Conservation (phyloP, 352 stramenopile genomes). For the Thalassiosira oceanica region DNA sequence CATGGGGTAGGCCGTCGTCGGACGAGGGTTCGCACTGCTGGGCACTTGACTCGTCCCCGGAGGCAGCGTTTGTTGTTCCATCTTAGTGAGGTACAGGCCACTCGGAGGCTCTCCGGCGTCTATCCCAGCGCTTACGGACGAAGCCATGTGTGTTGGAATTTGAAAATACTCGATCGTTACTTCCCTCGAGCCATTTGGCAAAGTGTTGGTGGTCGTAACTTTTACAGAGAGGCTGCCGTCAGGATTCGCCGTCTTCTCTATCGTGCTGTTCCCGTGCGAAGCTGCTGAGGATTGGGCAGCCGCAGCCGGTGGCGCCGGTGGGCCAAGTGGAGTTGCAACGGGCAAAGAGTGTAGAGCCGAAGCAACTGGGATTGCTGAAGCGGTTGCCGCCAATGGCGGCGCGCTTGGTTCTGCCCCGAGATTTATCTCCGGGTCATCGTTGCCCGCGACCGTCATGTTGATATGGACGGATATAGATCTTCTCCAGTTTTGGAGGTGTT, state of each 20-base stretch:
- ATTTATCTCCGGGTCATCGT: slow-evolving; percentile 14
- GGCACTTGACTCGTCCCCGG: neutral
- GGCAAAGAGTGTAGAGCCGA: neutral
- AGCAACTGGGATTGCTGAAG: neutral
- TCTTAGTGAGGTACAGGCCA: slow-evolving; percentile 29
- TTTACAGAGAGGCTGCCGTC: slow-evolving; percentile 17
- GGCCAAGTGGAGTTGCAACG: neutral
- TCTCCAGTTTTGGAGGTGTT: too few relatives aligned
- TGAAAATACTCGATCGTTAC: slow-evolving; percentile 11
- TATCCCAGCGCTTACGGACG: slow-evolving; percentile 3
- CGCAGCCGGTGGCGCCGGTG: neutral
- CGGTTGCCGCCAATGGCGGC: neutral
- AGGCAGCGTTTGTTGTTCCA: slow-evolving; percentile 19
- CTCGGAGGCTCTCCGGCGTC: slow-evolving; percentile 22
- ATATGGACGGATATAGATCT: too few relatives aligned
- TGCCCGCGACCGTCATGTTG: too few relatives aligned
- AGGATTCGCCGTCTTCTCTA: slow-evolving; percentile 17
- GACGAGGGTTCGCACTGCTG: neutral
- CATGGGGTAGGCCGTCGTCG: too few relatives aligned
- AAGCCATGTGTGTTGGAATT: slow-evolving; percentile 7
- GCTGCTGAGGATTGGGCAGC: neutral
- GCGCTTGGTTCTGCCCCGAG: neutral
- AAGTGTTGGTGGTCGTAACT: slow-evolving; percentile 1
- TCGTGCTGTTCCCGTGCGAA: neutral
- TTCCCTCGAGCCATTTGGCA: slow-evolving; percentile 9